Evolutionary conservation across 129 eudicot species (phyloP).

Genomic region (Tagetes erecta): DNA sequence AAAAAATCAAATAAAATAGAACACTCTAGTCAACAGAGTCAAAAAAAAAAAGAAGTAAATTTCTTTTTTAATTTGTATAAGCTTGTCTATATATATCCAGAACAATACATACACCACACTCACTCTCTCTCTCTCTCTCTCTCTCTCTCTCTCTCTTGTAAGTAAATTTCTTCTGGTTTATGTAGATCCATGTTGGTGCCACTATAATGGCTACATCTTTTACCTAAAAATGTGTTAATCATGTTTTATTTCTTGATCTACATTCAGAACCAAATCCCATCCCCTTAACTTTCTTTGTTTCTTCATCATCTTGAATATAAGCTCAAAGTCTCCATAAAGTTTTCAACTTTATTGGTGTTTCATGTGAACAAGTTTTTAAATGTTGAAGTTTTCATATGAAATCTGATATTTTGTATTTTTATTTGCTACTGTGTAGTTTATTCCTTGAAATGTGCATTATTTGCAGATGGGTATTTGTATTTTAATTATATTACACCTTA

Average conservation of each 20-base stretch:
- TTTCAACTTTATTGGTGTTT: constrained; percentile 19
- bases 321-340: not conserved
- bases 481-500: not conserved
- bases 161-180: constrained; percentile 7
- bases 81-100: constrained; percentile 27
- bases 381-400: constrained; percentile 13
- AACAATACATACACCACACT: not conserved
- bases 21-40: no score
- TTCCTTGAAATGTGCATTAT: constrained; percentile 13
- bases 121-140: constrained; percentile 17
- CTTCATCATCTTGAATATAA: not conserved
- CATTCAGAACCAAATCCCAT: not conserved
- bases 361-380: not conserved
- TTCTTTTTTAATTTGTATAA: no score
- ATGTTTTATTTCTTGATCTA: constrained; percentile 16
- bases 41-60: no score
- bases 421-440: not conserved
- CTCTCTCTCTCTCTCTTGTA: constrained; percentile 15
- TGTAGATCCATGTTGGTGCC: not conserved
- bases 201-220: not conserved
- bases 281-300: constrained; percentile 1
- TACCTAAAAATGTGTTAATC: not conserved
- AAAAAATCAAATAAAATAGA: no score
- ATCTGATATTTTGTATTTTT: not conserved
- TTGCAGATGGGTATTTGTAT: constrained; percentile 13